Conservation (phyloP, 768 basidiomycete species). For the Macrolepiota fuliginosa region DNA sequence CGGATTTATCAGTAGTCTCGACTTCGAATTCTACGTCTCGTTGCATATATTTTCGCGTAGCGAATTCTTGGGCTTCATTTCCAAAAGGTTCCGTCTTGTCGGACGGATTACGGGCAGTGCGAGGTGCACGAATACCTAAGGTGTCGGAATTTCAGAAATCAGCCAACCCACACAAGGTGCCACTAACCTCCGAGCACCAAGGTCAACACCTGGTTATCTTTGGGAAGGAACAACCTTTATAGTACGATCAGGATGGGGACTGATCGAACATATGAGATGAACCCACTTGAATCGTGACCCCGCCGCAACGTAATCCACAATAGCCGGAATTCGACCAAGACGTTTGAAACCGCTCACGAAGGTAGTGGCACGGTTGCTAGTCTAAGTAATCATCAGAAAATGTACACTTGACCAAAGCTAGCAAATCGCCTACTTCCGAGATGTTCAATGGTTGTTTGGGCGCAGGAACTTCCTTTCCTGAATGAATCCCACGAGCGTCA, state of each 20-base stretch:
- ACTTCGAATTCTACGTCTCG: constrained; percentile 94
- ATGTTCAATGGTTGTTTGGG: constrained; percentile 86
- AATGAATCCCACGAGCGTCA: constrained; percentile 84
- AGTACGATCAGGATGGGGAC: not conserved
- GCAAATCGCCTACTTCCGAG: constrained; percentile 65
- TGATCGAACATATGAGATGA: constrained; percentile 2
- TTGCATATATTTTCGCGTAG: constrained; percentile 83
- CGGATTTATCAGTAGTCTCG: constrained; percentile 87
- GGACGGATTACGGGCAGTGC: constrained; percentile 71
- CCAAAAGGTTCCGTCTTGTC: constrained; percentile 94
- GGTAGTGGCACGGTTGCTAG: constrained; percentile 71
- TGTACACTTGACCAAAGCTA: not conserved
- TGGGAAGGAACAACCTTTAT: constrained; percentile 73
- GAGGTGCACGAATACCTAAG: constrained; percentile 85
- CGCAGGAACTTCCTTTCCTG: constrained; percentile 81
- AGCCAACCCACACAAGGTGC: not conserved
- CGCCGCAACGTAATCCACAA: constrained; percentile 92
- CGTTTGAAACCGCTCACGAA: constrained; percentile 94
- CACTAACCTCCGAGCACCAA: constrained; percentile 79
- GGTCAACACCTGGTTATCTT: constrained; percentile 91
- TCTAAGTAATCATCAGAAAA: constrained; percentile 35
- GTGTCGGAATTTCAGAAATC: not conserved
- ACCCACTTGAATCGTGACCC: constrained; percentile 93
- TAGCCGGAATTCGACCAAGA: constrained; percentile 73
- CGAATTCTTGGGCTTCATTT: constrained; percentile 75